Conservation (phyloP, 129 eudicot genomes). For the Tagetes erecta region DNA sequence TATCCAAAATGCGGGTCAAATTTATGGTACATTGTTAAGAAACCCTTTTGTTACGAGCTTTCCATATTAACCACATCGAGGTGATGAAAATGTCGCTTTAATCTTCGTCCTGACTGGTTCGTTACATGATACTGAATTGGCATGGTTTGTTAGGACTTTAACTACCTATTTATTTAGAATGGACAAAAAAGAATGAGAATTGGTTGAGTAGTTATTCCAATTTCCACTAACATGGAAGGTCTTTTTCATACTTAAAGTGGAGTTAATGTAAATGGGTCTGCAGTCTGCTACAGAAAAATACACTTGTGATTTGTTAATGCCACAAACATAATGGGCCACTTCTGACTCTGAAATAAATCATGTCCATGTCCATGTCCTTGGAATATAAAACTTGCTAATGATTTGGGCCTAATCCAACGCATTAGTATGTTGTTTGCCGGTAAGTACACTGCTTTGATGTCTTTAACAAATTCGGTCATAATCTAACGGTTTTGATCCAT, state of each 20-base stretch:
- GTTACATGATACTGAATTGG: too few species aligned
- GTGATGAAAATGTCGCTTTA: too few species aligned
- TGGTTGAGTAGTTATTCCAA: slow-evolving; percentile 11
- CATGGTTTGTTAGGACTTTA: too few species aligned
- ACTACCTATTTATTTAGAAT: not conserved
- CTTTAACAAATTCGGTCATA: too few species aligned
- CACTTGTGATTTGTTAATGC: not conserved
- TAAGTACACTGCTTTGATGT: too few species aligned
- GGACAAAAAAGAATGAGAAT: not conserved
- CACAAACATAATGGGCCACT: not conserved
- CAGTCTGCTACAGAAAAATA: not conserved
- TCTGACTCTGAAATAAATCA: not conserved
- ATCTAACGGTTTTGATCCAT: too few species aligned
- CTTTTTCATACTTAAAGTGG: slow-evolving; percentile 17
- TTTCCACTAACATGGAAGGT: not conserved
- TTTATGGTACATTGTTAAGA: too few species aligned
- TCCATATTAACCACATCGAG: too few species aligned
- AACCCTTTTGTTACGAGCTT: too few species aligned
- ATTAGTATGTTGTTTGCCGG: not conserved
- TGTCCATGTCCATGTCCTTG: not conserved
- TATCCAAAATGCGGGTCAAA: too few species aligned
- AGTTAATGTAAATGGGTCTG: slow-evolving; percentile 1
- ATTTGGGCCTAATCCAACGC: not conserved
- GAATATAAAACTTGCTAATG: not conserved
- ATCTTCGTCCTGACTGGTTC: too few species aligned